These are phyloP conservation scores for Neurospora sp. DNA, from an alignment of 495 filamentous ascomycete genomes.

Conservation along the genomic window DNA sequence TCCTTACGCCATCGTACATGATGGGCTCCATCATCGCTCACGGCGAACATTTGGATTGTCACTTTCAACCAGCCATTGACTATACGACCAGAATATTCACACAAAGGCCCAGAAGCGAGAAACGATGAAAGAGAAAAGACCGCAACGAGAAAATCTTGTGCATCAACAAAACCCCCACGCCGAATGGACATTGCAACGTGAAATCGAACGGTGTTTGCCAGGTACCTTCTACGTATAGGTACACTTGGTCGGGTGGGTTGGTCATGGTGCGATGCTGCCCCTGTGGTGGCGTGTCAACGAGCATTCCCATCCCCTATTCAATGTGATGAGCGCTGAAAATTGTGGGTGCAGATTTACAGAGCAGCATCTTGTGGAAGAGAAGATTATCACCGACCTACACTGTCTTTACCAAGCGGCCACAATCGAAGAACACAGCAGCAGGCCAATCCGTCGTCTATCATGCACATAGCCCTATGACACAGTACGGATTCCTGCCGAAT, in stretches of 20 bases:
- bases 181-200: neutral
- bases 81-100: neutral
- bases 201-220: neutral
- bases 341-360: neutral
- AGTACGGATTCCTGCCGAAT: neutral
- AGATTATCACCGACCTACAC: neutral
- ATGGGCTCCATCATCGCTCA: neutral
- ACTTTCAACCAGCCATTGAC: neutral
- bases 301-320: neutral
- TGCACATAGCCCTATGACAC: neutral
- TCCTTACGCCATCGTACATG: neutral
- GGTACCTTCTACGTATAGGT: neutral
- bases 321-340: neutral
- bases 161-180: neutral
- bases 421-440: neutral
- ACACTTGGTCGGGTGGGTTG: neutral
- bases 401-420: neutral
- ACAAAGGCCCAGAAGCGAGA: neutral
- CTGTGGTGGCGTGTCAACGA: neutral
- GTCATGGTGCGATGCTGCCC: neutral
- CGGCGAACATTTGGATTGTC: neutral
- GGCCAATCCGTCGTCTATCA: neutral
- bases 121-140: neutral
- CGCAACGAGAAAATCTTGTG: neutral
- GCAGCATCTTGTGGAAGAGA: neutral